These are phyloP conservation scores for Fusarium tupiense DNA, from an alignment of 2,329 filamentous ascomycete genomes.

Conservation along the genomic window DNA sequence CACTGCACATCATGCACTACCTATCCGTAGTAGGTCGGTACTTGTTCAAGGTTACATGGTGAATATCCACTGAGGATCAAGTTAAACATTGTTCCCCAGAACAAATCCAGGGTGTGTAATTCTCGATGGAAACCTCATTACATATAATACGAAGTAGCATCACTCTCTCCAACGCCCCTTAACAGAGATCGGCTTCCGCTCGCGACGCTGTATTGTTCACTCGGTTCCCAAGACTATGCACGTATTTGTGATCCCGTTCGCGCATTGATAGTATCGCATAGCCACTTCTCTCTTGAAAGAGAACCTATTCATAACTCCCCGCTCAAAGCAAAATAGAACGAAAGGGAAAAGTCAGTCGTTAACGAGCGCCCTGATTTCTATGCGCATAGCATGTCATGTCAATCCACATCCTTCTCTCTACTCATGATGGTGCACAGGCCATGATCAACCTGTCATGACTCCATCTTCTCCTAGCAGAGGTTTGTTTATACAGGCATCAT, in stretches of 20 bases:
- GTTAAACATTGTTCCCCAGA: conserved; percentile 6
- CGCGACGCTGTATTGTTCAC: not conserved
- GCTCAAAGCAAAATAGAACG: conserved; percentile 30
- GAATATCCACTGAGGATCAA: conserved; percentile 5
- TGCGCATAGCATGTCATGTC: conserved; percentile 26
- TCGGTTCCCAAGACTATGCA: not conserved
- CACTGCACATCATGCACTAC: not conserved
- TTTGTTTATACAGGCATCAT: not conserved
- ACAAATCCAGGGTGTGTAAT: not conserved
- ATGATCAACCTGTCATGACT: conserved; percentile 2
- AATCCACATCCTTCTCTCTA: conserved; percentile 8
- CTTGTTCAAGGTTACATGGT: not conserved
- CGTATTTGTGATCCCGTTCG: not conserved
- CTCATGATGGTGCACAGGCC: conserved; percentile 11
- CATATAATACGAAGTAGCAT: not conserved
- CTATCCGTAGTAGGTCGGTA: not conserved
- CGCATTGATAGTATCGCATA: not conserved
- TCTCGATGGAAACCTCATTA: not conserved
- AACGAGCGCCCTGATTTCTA: conserved; percentile 43
- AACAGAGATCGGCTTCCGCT: conserved; percentile 3
- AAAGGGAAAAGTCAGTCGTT: conserved; percentile 14
- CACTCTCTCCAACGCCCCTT: conserved; percentile 6
- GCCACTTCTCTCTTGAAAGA: conserved; percentile 9
- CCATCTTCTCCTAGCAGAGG: not conserved
- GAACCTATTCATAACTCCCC: conserved; percentile 24